These are phyloP conservation scores for Cucurbita moschata DNA, from an alignment of 306 rosid species.

Conservation along the genomic window DNA sequence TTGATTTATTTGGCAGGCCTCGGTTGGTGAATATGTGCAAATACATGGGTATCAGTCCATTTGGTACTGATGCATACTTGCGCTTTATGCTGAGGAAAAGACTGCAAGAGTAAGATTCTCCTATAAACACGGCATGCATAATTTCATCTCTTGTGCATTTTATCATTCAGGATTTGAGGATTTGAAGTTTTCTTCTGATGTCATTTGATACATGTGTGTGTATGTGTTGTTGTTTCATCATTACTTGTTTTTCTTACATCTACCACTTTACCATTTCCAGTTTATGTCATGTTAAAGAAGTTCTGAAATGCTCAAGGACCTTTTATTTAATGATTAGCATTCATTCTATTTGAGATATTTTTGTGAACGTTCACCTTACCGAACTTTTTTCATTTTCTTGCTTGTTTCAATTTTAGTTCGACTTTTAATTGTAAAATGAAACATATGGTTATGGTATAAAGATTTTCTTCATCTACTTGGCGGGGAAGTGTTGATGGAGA, in stretches of 20 bases:
- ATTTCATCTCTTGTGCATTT: not conserved
- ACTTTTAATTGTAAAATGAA: not conserved
- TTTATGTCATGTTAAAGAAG: not conserved
- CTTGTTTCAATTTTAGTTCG: not conserved
- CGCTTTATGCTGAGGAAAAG: slow-evolving; percentile 80
- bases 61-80: slow-evolving; percentile 78
- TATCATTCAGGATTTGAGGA: not conserved
- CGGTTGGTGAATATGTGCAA: slow-evolving; percentile 96
- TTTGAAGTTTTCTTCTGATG: not conserved
- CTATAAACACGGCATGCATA: not conserved
- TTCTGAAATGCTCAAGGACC: not conserved
- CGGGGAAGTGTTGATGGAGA: not conserved
- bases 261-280: not conserved
- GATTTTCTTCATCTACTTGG: not conserved
- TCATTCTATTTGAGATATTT: not conserved
- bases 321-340: not conserved
- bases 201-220: not conserved
- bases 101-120: slow-evolving; percentile 45
- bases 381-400: not conserved
- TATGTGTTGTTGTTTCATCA: not conserved
- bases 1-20: slow-evolving; percentile 40
- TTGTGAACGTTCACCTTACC: not conserved
- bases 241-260: not conserved
- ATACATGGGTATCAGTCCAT: slow-evolving; percentile 89
- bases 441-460: not conserved